Base-by-base conservation (phyloP, 2,329 filamentous ascomycete species). In the Neonectria magnoliae region DNA sequence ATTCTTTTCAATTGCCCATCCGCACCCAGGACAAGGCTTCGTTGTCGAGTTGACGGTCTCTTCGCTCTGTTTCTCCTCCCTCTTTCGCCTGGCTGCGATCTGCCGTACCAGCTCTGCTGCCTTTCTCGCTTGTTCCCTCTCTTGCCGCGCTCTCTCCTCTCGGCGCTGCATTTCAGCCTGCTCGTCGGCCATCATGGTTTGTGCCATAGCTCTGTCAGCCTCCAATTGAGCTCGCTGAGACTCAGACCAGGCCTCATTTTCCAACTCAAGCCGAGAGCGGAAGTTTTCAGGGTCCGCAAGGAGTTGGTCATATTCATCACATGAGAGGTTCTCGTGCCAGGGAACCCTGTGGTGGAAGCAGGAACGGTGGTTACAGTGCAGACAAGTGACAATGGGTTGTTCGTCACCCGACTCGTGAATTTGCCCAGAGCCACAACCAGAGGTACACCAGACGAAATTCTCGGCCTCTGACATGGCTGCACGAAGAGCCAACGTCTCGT, bases 371-470 rank as follows among this genome's bases (percentile, higher is more conserved):
- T 62, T 60, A 61, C 84, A 83, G 45, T 73, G 67, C 47, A 76
- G 68, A 70, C 83, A 83, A 16, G 75, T 78, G 42, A 83, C 79
- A 18, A 81, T 82, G 0, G 83, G 80, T 4, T 80, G 76, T 2
- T 70, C 71, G 1, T 68, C 60, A 16, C 81, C 81, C 4, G 73
- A 78, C 1, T 79, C 76, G 51, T 88, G 86, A 2, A 87, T 77
- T 66, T 88, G 86, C 0, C 87, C 86, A 1, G 79, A 82, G 9
- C 77, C 80, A 68, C 87, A 90, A 2, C 76, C 78, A 0, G 83
- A 76, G 1, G 86, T 80, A 68, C 87, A 90, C 83, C 84, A 87
- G 14, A 81, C 73, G 67, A 87, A 89, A 33, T 81, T 81, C 0
- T 79, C 76, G 1, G 82, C 75, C 20, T 76, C 71, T 18, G 80